Evolutionary conservation across 2,329 filamentous ascomycete species (phyloP), one percentile per base, ranked within the genome.

Genomic region (Aschersonia sp.): DNA sequence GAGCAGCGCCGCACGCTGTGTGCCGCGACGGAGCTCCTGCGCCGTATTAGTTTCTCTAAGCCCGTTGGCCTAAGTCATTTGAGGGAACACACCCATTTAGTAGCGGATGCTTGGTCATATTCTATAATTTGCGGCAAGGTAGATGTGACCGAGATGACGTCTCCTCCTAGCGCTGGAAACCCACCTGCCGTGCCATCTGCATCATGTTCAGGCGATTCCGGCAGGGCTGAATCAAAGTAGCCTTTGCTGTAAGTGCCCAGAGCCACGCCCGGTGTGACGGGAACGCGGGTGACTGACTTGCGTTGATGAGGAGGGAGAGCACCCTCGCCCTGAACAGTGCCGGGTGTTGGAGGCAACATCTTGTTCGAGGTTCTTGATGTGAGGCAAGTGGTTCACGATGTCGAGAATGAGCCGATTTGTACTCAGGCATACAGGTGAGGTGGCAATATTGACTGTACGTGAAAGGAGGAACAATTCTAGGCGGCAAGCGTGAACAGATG

Each of bases 1-100:
- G 64, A 94, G 92, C 30, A 95, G 74, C 11, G 90, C 87, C 7
- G 90, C 95, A 47, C 88, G 90, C 46, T 89, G 88, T 50, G 83
- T 81, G 22, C 87, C 83, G 50, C 30, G 47, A 32, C 39, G 42
- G 30, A 50, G 12, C 40, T 32, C 35, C 49, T 50, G n/a, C n/a
- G 8, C 35, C 35, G 35, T 8, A 5, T 37, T 8, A 37, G 35
- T 37, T 37, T 5, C 22, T 22, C 22, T 22, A 22, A 22, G 22
- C 22, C 22, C 22, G 22, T 22, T 2, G 22, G 22, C 22, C 22
- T 4, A 22, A 22, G 35, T 8, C 35, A 37, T 12, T 9, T 37
- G 4, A 37, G 12, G 35, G 35, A 8, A 37, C 35, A 12, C 8
- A 37, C 8, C 30, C 45, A 42, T 37, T 48, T 47, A 45, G 47